These are phyloP conservation scores for Lactarius quietus DNA, from an alignment of 768 basidiomycete species.

Conservation along the genomic window DNA sequence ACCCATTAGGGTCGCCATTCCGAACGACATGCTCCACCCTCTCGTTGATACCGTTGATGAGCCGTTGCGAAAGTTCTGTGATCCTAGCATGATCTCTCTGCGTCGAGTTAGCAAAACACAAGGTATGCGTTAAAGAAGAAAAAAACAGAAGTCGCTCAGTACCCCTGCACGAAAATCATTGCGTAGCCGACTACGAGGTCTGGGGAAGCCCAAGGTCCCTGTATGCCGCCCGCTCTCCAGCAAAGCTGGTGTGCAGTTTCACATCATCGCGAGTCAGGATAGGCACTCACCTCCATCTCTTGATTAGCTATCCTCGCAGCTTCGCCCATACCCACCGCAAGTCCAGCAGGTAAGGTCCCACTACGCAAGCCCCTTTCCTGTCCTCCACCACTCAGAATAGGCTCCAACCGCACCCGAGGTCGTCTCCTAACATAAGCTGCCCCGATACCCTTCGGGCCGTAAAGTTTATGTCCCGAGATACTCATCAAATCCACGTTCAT, in stretches of 20 bases:
- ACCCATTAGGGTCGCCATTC: conserved; percentile 89
- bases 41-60: conserved; percentile 76
- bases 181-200: conserved; percentile 47
- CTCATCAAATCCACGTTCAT: conserved; percentile 95
- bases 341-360: conserved; percentile 86
- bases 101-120: conserved; percentile 30
- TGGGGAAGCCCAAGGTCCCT: conserved; percentile 45
- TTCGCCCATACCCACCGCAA: conserved; percentile 92
- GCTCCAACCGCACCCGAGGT: conserved; percentile 91
- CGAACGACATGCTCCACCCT: conserved; percentile 89
- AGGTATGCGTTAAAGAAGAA: conserved; percentile 21
- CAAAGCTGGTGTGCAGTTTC: conserved; percentile 29
- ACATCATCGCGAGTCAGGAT: conserved; percentile 33
- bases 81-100: conserved; percentile 81
- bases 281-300: conserved; percentile 84
- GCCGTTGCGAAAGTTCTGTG: conserved; percentile 69
- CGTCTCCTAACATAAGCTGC: conserved; percentile 90
- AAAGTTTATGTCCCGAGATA: conserved; percentile 96
- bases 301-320: conserved; percentile 87
- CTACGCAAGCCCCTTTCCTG: conserved; percentile 94
- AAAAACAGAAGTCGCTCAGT: conserved; percentile 51
- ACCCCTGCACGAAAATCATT: conserved; percentile 88
- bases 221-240: conserved; percentile 31
- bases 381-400: conserved; percentile 92
- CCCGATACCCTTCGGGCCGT: conserved; percentile 96